A percentile compares a stretch with the other conserved stretches of the same genome.
These are phyloP conservation scores for Penicillium angulare DNA, from an alignment of 495 filamentous ascomycete species.

Conservation along the genomic window DNA sequence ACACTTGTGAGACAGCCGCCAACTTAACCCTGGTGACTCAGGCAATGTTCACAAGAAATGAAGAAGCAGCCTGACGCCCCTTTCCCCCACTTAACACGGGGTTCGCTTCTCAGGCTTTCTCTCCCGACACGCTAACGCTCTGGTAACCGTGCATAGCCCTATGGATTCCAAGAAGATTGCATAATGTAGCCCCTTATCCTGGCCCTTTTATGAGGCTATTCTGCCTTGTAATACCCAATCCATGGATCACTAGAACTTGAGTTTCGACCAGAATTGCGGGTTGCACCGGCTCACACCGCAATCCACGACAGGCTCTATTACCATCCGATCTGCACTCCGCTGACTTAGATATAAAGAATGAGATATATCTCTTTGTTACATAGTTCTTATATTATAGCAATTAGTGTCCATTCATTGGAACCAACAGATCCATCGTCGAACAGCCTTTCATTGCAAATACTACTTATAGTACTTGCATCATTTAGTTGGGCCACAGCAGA, in stretches of 20 bases:
- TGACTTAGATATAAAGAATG: background rate
- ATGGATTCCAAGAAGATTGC: background rate
- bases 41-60: too few species aligned
- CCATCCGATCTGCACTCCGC: background rate
- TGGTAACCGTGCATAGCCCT: background rate
- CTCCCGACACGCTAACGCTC: too few species aligned
- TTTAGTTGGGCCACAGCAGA: background rate
- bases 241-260: background rate
- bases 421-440: background rate
- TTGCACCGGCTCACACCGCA: background rate
- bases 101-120: too few species aligned
- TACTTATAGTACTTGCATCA: too few species aligned
- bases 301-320: too few species aligned
- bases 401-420: background rate
- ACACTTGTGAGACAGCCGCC: too few species aligned
- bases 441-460: too few species aligned
- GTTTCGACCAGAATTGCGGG: too few species aligned
- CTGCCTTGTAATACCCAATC: background rate
- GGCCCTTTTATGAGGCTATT: background rate
- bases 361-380: background rate
- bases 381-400: background rate
- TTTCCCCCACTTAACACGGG: too few species aligned
- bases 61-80: too few species aligned
- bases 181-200: background rate
- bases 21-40: too few species aligned